phyloP scores from a whole-genome alignment of 2,329 filamentous ascomycete genomes.

The Calonectria pteridis region DNA sequence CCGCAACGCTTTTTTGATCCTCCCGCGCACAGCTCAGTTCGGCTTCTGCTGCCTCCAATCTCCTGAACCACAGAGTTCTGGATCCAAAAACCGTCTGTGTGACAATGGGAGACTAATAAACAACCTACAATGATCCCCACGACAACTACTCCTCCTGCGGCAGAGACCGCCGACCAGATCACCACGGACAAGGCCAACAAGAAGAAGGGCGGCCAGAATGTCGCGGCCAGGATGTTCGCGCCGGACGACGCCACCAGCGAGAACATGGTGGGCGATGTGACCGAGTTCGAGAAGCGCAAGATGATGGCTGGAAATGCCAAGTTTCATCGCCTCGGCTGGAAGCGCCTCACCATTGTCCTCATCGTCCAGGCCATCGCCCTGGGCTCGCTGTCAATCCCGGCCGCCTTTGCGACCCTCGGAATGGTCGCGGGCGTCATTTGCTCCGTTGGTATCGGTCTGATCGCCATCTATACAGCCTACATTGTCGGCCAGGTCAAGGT shows the following conservation, averaged over 20 bases:
- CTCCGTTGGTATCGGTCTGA: slow-evolving; percentile 48
- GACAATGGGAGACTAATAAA: slow-evolving; percentile 28
- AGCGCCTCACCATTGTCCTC: slow-evolving; percentile 34
- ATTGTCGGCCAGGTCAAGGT: slow-evolving; percentile 56
- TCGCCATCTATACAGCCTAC: slow-evolving; percentile 55
- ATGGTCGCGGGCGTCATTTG: slow-evolving; percentile 51
- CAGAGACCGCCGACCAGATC: slow-evolving; percentile 15
- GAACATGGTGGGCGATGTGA: slow-evolving; percentile 31
- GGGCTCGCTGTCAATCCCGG: slow-evolving; percentile 35
- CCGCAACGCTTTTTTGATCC: neutral
- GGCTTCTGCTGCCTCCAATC: neutral
- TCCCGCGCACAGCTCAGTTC: neutral
- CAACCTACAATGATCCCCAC: slow-evolving; percentile 26
- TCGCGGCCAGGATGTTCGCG: neutral
- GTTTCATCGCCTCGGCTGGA: slow-evolving; percentile 37
- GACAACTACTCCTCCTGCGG: slow-evolving; percentile 24
- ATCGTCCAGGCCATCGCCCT: slow-evolving; percentile 37
- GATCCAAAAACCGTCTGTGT: slow-evolving; percentile 22
- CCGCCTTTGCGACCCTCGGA: slow-evolving; percentile 34
- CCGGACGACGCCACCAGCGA: slow-evolving; percentile 25
- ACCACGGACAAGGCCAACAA: slow-evolving; percentile 10
- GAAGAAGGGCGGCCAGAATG: neutral
- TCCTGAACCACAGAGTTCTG: slow-evolving; percentile 14
- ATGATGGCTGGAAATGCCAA: slow-evolving; percentile 31
- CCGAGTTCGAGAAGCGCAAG: slow-evolving; percentile 36